Evolutionary conservation across 208 protist species (phyloP), one percentile per base, ranked within the genome.

Genomic region (Acanthamoeba culbertsoni): DNA sequence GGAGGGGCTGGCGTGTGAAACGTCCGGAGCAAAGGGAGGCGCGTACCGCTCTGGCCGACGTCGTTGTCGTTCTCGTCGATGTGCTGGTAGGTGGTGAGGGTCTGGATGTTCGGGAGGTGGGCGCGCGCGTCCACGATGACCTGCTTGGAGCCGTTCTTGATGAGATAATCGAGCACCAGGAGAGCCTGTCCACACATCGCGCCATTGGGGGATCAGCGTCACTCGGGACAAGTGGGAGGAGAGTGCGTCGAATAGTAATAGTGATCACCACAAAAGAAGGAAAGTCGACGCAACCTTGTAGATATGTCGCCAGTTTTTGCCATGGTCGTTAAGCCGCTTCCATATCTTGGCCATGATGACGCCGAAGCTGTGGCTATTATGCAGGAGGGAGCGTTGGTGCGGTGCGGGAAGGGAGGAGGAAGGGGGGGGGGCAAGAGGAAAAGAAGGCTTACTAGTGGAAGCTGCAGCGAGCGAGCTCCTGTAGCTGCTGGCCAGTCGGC

Each of bases 141-240:
- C 26, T 86, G 73, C 89, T 94, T 86, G 3, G 93, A 95, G 40
- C 95, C 95, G 91, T 96, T 96, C 31, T 94, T 91, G 33, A 96
- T 37, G 26, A 95, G 65, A 88, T 96, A 96, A 23, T 96, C 94
- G n/a, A 96, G 77, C 51, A 96, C 84, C 20, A 90, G 84, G 16
- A 96, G 88, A 1, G 75, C 59, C 92, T 95, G 84, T 31, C 1
- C 4, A 18, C 4, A 65, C 57, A 20, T 20, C 53, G 16, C 20
- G 20, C 7, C 8, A 62, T n/a, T n/a, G n/a, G n/a, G n/a, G n/a
- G n/a, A n/a, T n/a, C n/a, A n/a, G n/a, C n/a, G n/a, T n/a, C n/a
- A n/a, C n/a, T n/a, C n/a, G n/a, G n/a, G n/a, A 23, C 48, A 18
- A 55, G 12, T 18, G 18, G 10, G 31, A 7, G 10, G 28, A 28